Base-by-base conservation (phyloP, 192 early-diverging fungal species). In the Mortierella claussenii region DNA sequence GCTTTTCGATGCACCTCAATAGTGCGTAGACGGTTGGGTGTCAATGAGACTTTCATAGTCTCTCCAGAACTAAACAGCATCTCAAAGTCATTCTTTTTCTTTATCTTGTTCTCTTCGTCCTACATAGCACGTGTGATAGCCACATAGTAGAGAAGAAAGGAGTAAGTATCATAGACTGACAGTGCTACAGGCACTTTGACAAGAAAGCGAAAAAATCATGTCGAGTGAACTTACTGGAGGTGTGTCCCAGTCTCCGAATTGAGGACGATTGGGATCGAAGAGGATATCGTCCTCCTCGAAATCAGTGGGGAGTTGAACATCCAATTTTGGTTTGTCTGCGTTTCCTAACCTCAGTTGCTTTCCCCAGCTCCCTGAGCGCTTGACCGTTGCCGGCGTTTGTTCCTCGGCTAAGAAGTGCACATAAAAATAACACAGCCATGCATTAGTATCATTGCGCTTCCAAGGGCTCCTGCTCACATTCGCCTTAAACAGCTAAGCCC, bases 31-130 rank as follows among this genome's bases (percentile, higher is more conserved):
- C 86, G 71, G 50, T 85, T 86, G 15, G 86, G 86, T 17, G 86
- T 88, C 33, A 88, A 60, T 26, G 84, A 83, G 20, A 88, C 82
- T 26, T 83, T 82, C 61, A 88, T 79, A 4, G 86, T 88, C 21
- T 80, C 76, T 49, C 81, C 82, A 47, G 78, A 82, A 27, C 69
- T 61, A 37, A 87, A 81, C 15, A 87, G 63, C 33, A 79, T 74
- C 37, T 87, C 86, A 74, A 87, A 87, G 44, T 82, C 82, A 42
- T 78, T 81, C 52, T 78, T 79, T 32, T 83, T 84, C 43, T 78
- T 80, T 17, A 65, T 47, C 40, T 71, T 78, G 60, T 78, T 80
- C 40, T 83, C 82, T 17, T 58, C 56, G 18, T 68, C 67, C 52
- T 74, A 61, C 8, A 40, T 37, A 28, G 37, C 7, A 40, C 13